Conservation (phyloP, 345 rosid genomes). For the Ceriops tagal region DNA sequence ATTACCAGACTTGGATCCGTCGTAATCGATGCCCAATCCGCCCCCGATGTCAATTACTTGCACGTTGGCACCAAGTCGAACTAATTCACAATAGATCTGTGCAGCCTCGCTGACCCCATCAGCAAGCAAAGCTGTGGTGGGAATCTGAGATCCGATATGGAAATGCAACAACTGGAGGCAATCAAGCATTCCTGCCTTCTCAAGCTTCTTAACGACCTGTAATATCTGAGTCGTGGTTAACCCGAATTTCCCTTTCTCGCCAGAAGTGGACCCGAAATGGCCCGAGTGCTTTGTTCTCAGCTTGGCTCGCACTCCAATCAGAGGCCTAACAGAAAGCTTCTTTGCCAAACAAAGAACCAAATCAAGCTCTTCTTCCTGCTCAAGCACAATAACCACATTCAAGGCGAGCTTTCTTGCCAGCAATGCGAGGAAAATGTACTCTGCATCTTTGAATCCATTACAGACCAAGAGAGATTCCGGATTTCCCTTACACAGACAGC, state of each 20-base stretch:
- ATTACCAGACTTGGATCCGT: slow-evolving; percentile 79
- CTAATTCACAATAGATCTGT: slow-evolving; percentile 81
- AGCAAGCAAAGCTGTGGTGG: slow-evolving; percentile 57
- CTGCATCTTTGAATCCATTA: slow-evolving; percentile 85
- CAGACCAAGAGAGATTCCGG: slow-evolving; percentile 67
- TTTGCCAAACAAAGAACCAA: slow-evolving; percentile 62
- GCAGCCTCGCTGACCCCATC: slow-evolving; percentile 83
- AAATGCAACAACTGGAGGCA: slow-evolving; percentile 84
- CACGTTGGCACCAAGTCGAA: slow-evolving; percentile 85
- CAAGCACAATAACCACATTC: slow-evolving; percentile 83
- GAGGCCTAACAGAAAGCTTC: slow-evolving; percentile 61
- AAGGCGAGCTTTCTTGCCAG: slow-evolving; percentile 66
- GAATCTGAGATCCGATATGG: slow-evolving; percentile 94
- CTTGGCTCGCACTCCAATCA: slow-evolving; percentile 78
- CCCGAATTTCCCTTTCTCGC: slow-evolving; percentile 95
- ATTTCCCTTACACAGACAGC: slow-evolving; percentile 71
- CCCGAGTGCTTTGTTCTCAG: slow-evolving; percentile 87
- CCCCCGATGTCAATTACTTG: slow-evolving; percentile 78
- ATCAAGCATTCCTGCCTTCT: slow-evolving; percentile 65
- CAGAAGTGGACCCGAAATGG: slow-evolving; percentile 92
- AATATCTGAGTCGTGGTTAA: slow-evolving; percentile 70
- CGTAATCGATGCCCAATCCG: slow-evolving; percentile 88
- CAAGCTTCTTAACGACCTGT: slow-evolving; percentile 65
- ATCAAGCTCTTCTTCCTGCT: slow-evolving; percentile 87
- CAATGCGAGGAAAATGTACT: slow-evolving; percentile 72